Conservation (phyloP, 179 eudicot genomes). For the Beta macrorhiza region DNA sequence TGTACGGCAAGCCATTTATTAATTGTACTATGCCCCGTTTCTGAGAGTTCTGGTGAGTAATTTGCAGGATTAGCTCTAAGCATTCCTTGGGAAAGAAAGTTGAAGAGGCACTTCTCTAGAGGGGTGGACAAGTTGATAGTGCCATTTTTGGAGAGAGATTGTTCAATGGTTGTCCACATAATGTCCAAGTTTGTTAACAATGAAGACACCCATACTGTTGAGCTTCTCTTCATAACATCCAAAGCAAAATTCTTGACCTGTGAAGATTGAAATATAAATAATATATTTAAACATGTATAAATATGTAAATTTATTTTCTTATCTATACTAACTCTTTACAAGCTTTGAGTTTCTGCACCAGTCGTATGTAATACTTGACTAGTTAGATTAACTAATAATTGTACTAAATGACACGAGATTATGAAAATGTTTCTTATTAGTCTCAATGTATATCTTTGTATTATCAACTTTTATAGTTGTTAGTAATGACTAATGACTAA, state of each 20-base stretch:
- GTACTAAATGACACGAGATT: too few species aligned
- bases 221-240: conserved; percentile 73
- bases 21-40: conserved; percentile 49
- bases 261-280: background rate
- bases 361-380: too few species aligned
- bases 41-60: conserved; percentile 49
- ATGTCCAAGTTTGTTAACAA: conserved; percentile 56
- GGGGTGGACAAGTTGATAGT: conserved; percentile 37
- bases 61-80: conserved; percentile 57
- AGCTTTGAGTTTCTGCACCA: too few species aligned
- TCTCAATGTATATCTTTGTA: too few species aligned
- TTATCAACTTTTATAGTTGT: too few species aligned
- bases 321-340: too few species aligned
- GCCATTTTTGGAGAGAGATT: conserved; percentile 40
- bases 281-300: too few species aligned
- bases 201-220: conserved; percentile 64
- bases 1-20: conserved; percentile 77
- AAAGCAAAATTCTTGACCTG: conserved; percentile 64
- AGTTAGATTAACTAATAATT: too few species aligned
- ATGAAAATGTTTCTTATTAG: too few species aligned
- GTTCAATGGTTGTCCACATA: conserved; percentile 69
- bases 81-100: conserved; percentile 51
- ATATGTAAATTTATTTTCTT: too few species aligned
- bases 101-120: conserved; percentile 61
- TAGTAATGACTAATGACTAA: too few species aligned